A percentile compares a stretch with the other conserved stretches of the same genome.
phyloP scores from a whole-genome alignment of 2,329 filamentous ascomycete genomes.

The Trichoderma sp. region DNA sequence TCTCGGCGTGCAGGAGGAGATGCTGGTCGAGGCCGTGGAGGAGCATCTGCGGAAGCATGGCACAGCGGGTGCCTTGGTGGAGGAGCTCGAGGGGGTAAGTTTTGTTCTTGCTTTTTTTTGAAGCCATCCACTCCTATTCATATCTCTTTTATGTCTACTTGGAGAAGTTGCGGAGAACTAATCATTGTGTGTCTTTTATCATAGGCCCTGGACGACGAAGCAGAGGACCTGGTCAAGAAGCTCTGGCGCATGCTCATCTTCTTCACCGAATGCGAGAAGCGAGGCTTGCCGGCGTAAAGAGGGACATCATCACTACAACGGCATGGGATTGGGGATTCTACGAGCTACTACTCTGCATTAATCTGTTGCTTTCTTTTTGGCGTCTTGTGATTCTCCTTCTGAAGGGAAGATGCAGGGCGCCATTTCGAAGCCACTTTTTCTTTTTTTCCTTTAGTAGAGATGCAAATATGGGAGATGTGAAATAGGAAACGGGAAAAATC shows the following conservation, averaged over 20 bases:
- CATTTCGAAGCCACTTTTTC: neutral
- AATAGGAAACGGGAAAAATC: neutral
- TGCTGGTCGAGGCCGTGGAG: conserved; percentile 89
- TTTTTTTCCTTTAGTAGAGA: neutral
- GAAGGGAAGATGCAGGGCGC: neutral
- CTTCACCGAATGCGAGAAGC: conserved; percentile 91
- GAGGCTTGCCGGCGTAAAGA: conserved; percentile 68
- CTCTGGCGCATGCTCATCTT: conserved; percentile 98
- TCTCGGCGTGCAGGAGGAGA: conserved; percentile 91
- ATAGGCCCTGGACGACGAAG: conserved; percentile 88
- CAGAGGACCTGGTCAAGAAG: conserved; percentile 91
- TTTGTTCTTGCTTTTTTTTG: neutral
- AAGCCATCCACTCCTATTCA: neutral
- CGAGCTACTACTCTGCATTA: neutral
- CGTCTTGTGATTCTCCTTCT: neutral
- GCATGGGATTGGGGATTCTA: neutral
- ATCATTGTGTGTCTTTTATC: conserved; percentile 23
- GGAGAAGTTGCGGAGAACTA: conserved; percentile 25
- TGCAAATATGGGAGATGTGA: neutral
- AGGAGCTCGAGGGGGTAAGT: conserved; percentile 79
- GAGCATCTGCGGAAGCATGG: conserved; percentile 76
- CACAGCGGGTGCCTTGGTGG: conserved; percentile 75
- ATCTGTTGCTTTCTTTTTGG: neutral
- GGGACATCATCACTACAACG: neutral
- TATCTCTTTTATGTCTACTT: neutral